Evolutionary conservation across 2,329 filamentous ascomycete genomes (phyloP).

Genomic region (Aspergillus neoniger): DNA sequence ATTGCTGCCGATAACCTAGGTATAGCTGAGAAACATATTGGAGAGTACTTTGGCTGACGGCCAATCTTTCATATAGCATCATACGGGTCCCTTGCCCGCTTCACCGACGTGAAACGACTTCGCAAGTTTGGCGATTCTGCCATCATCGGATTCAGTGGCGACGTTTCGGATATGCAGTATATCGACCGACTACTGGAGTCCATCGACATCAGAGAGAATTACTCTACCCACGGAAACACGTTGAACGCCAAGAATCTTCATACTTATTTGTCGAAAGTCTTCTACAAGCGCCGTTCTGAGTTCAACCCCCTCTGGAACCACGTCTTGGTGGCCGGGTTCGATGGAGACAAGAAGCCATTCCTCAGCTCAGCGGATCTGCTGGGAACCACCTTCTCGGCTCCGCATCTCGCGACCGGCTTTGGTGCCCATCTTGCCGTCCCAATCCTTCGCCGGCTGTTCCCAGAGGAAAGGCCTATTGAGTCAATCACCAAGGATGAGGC

Average conservation of each 20-base stretch:
- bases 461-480: constrained; percentile 76
- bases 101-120: constrained; percentile 94
- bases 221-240: constrained; percentile 58
- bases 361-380: constrained; percentile 88
- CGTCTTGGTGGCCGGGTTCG: constrained; percentile 84
- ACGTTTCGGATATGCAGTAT: constrained; percentile 99
- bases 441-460: constrained; percentile 79
- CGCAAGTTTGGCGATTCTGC: constrained; percentile 81
- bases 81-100: constrained; percentile 94
- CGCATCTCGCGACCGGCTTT: constrained; percentile 89
- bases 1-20: constrained; percentile 96
- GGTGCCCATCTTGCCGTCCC: constrained; percentile 91
- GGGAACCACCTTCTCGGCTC: constrained; percentile 85
- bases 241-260: constrained; percentile 93
- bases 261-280: constrained; percentile 92
- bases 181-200: constrained; percentile 85
- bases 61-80: constrained; percentile 63
- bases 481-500: constrained; percentile 76
- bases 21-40: constrained; percentile 47
- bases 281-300: constrained; percentile 91
- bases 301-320: constrained; percentile 99
- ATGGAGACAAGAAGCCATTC: constrained; percentile 79
- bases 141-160: constrained; percentile 90
- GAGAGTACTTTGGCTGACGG: neutral
- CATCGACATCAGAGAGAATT: constrained; percentile 86